phyloP scores from a whole-genome alignment of 23 red algal genomes.

The Gracilaria domingensis region DNA sequence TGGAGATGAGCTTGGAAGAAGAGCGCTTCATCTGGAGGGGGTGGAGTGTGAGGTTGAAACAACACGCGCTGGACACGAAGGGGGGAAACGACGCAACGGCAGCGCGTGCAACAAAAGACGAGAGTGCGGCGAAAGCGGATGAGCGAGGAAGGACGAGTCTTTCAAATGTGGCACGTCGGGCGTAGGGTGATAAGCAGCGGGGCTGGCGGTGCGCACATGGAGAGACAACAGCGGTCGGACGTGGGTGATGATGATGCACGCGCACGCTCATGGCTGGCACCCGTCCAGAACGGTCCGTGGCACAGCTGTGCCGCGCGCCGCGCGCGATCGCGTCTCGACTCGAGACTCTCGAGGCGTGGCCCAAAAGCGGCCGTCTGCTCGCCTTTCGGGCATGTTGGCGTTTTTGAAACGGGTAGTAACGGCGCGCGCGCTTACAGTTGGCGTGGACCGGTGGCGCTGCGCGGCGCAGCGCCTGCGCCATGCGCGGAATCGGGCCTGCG shows the following conservation, averaged over 20 bases:
- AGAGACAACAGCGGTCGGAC: neutral
- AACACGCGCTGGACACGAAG: neutral
- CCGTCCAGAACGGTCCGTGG: slow-evolving; percentile 21
- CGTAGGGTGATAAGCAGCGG: neutral
- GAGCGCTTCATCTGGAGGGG: slow-evolving; percentile 72
- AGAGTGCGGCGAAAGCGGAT: neutral
- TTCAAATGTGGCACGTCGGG: neutral
- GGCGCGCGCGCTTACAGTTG: neutral
- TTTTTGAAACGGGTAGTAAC: slow-evolving; percentile 6
- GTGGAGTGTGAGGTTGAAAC: neutral
- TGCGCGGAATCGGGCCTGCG: too few species aligned
- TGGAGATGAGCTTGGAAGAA: slow-evolving; percentile 77
- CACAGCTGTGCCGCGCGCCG: neutral
- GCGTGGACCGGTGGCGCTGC: too few species aligned
- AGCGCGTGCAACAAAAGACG: neutral
- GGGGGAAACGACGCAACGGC: neutral
- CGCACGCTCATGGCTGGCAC: slow-evolving; percentile 39
- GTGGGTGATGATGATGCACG: slow-evolving; percentile 21
- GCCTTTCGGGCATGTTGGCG: neutral
- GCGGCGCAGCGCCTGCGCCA: too few species aligned
- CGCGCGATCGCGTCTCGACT: neutral
- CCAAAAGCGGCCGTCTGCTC: neutral
- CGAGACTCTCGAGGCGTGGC: slow-evolving; percentile 17
- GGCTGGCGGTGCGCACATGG: neutral
- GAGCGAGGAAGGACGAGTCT: neutral